Evolutionary conservation across 1,284 basidiomycete species (phyloP).

Genomic region (Ustilago cynodontis): DNA sequence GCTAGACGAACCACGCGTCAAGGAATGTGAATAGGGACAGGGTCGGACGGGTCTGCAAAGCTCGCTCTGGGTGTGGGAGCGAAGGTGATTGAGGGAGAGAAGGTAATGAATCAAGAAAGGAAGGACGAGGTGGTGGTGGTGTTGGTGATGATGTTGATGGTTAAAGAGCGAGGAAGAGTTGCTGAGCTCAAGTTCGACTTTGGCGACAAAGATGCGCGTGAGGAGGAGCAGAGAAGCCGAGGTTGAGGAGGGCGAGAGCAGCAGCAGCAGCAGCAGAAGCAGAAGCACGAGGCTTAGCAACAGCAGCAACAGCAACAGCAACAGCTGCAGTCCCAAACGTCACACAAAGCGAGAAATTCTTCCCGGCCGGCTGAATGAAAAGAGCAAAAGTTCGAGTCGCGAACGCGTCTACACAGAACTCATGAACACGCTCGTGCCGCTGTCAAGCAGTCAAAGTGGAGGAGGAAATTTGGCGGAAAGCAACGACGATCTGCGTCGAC

Average conservation of each 20-base stretch:
- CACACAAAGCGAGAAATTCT: slow-evolving; percentile 21
- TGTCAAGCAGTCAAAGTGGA: too few relatives aligned
- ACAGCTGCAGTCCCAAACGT: slow-evolving; percentile 6
- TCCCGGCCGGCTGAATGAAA: slow-evolving; percentile 20
- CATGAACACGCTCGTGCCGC: not conserved
- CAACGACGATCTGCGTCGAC: not conserved
- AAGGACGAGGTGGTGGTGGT: not conserved
- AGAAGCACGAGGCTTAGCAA: too few relatives aligned
- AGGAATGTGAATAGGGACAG: not conserved
- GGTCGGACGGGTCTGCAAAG: not conserved
- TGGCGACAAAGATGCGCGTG: slow-evolving; percentile 5
- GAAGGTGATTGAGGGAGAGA: not conserved
- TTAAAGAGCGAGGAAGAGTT: not conserved
- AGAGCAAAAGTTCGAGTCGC: not conserved
- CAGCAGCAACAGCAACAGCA: not conserved
- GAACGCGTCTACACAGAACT: not conserved
- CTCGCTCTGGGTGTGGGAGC: not conserved
- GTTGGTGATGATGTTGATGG: slow-evolving; percentile 1
- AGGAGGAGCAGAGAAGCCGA: slow-evolving; percentile 9
- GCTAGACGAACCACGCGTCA: not conserved
- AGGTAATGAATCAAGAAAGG: not conserved
- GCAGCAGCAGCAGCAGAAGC: too few relatives aligned
- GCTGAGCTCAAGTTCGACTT: not conserved
- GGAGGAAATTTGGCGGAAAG: too few relatives aligned
- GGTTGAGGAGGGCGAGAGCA: not conserved